A percentile compares a stretch with the other conserved stretches of the same genome.
These are phyloP conservation scores for Vanrija sp. DNA, from an alignment of 1,284 basidiomycete genomes.

Conservation along the genomic window DNA sequence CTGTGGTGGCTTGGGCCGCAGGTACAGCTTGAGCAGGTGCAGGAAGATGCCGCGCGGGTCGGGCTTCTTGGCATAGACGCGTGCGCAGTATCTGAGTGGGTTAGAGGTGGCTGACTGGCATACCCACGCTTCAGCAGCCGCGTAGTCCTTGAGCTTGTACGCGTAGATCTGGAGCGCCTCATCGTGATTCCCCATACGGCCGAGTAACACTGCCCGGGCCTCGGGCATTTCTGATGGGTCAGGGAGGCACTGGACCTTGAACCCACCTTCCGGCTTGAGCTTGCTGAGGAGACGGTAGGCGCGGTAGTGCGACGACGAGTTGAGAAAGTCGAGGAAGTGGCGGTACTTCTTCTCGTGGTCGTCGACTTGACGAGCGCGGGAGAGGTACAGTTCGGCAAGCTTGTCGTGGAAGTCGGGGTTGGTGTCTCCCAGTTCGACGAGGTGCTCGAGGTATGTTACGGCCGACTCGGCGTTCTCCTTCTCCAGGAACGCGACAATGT, in stretches of 20 bases:
- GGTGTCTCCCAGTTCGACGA: slow-evolving; percentile 72
- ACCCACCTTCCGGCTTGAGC: slow-evolving; percentile 67
- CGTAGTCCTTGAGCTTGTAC: slow-evolving; percentile 72
- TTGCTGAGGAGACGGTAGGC: slow-evolving; percentile 73
- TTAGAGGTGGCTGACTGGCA: background rate
- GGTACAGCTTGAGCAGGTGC: slow-evolving; percentile 79
- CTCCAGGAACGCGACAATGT: slow-evolving; percentile 74
- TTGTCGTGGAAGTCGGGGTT: slow-evolving; percentile 75
- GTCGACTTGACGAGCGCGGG: background rate
- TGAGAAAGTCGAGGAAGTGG: slow-evolving; percentile 74
- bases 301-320: slow-evolving; percentile 65
- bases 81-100: slow-evolving; percentile 74
- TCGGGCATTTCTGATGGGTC: slow-evolving; percentile 65
- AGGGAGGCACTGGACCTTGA: background rate
- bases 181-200: slow-evolving; percentile 83
- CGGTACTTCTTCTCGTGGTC: slow-evolving; percentile 53
- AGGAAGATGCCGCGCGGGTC: slow-evolving; percentile 69
- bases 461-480: slow-evolving; percentile 64
- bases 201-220: slow-evolving; percentile 83
- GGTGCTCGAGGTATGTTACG: slow-evolving; percentile 77
- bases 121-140: slow-evolving; percentile 81
- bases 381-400: slow-evolving; percentile 76
- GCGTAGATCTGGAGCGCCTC: slow-evolving; percentile 91
- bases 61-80: slow-evolving; percentile 60
- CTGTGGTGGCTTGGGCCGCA: slow-evolving; percentile 50